These are phyloP conservation scores for Sanghuangporus weigelae DNA, from an alignment of 1,284 basidiomycete genomes.

Conservation along the genomic window DNA sequence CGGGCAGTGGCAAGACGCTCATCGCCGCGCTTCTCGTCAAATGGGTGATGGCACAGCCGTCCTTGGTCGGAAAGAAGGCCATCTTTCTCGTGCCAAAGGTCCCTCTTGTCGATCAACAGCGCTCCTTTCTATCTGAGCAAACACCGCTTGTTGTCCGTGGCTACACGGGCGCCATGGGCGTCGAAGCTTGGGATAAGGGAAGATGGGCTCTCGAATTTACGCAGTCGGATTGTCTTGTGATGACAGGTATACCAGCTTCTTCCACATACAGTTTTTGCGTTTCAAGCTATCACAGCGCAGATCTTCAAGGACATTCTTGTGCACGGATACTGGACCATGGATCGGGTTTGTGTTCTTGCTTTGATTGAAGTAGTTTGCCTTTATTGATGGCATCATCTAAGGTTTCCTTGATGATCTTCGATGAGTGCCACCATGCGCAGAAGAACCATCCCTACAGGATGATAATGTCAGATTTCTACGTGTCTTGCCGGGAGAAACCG, in stretches of 20 bases:
- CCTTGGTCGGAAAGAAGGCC: constrained; percentile 45
- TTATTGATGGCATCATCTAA: constrained; percentile 23
- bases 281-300: constrained; percentile 48
- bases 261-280: not conserved
- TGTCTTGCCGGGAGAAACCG: constrained; percentile 50
- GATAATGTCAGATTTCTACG: constrained; percentile 73
- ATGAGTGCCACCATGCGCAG: constrained; percentile 76
- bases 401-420: constrained; percentile 76
- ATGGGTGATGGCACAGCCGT: constrained; percentile 55
- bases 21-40: constrained; percentile 75
- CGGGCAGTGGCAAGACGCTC: constrained; percentile 79
- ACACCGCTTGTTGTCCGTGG: constrained; percentile 61
- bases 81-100: constrained; percentile 81
- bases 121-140: constrained; percentile 57
- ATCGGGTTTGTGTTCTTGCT: constrained; percentile 36
- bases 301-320: constrained; percentile 74
- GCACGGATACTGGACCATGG: constrained; percentile 73
- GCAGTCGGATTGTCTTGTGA: constrained; percentile 68
- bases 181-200: constrained; percentile 61
- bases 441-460: constrained; percentile 79
- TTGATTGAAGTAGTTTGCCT: not conserved
- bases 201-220: constrained; percentile 63
- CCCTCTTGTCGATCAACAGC: constrained; percentile 77
- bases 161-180: constrained; percentile 62
- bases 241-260: constrained; percentile 54